Evolutionary conservation across 306 rosid species (phyloP), one percentile per base, ranked within the genome.

Genomic region (Cucumis hystrix): DNA sequence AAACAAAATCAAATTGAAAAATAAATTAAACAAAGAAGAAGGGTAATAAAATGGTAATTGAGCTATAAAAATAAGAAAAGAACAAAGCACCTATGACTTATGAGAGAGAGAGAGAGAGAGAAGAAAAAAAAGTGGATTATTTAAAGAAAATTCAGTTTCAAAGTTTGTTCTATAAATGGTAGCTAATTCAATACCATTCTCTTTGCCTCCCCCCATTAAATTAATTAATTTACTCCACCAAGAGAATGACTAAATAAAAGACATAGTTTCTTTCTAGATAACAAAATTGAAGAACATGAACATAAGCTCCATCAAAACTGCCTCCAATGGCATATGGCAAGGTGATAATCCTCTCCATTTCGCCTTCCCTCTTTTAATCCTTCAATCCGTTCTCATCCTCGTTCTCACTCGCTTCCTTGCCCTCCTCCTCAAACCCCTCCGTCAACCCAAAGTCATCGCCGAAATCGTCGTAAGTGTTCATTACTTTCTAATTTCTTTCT

Each of bases 371-470:
- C 92, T 93, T 12, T 84, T 93, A 4, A 91, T 88, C 4, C 33
- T 88, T 51, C 98, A 93, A 69, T 85, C 77, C 74, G 81, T 77
- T 64, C 49, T 91, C 6, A 85, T 93, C 69, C 82, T 93, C 40
- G 6, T 73, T 40, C 67, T 91, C 6, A 77, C 83, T 58, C 96
- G 96, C 81, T 70, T 76, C 85, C 93, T 93, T 16, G 85, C 91
- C 7, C 78, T 91, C 73, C 83, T 89, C 57, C 77, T 91, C 85
- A 93, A 93, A 72, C 96, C 98, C 35, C 96, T 93, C 77, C 93
- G 91, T 8, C 97, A 93, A 55, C 98, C 97, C 35, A 91, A 87
- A 85, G 98, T 91, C 81, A 88, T 93, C 0, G 97, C 96, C 0
- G 98, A 93, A 45, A 93, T 93, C 8, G 80, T 87, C 3, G 96